Evolutionary conservation across 1,284 basidiomycete species (phyloP).

Genomic region (Malassezia japonica): DNA sequence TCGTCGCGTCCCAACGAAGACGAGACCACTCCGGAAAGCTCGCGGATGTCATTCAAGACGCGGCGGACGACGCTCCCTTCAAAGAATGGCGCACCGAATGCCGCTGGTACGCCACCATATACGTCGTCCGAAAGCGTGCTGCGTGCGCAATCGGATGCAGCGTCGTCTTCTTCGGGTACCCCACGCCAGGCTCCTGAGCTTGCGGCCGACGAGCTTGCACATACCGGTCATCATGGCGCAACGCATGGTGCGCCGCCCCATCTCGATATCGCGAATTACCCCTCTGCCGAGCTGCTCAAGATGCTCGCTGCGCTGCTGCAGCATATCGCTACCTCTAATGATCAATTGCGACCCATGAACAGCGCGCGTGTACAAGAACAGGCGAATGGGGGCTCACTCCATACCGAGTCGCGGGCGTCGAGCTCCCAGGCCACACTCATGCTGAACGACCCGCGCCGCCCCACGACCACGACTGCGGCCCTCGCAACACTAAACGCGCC

Average conservation of each 20-base stretch:
- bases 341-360: conserved; percentile 51
- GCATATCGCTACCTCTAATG: conserved; percentile 85
- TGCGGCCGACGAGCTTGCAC: background rate
- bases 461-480: conserved; percentile 62
- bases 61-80: background rate
- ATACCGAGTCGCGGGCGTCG: background rate
- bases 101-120: background rate
- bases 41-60: background rate
- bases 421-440: background rate
- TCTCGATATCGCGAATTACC: conserved; percentile 55
- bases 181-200: background rate
- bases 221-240: background rate
- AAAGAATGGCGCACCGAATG: background rate
- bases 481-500: conserved; percentile 65
- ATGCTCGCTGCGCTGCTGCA: conserved; percentile 81
- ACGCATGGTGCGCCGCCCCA: conserved; percentile 29
- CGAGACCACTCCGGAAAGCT: background rate
- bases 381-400: background rate
- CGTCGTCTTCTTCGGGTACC: too few relatives aligned
- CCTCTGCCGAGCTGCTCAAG: conserved; percentile 62
- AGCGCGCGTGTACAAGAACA: conserved; percentile 17
- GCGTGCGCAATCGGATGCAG: too few relatives aligned
- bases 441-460: conserved; percentile 26
- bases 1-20: background rate
- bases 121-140: background rate